phyloP scores from a whole-genome alignment of 192 early-diverging fungal genomes.

The Entrophospora sp. region DNA sequence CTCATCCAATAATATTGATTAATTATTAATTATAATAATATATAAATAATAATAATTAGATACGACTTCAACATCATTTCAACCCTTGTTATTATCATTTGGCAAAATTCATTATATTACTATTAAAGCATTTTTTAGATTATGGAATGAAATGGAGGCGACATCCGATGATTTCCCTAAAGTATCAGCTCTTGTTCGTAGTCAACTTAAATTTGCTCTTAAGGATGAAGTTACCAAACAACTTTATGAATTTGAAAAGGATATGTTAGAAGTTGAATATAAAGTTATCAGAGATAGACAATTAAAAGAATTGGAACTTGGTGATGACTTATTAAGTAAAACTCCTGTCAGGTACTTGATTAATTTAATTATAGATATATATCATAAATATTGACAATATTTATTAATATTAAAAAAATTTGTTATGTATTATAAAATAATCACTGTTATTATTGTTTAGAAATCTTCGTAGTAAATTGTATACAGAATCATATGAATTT shows the following conservation, averaged over 20 bases:
- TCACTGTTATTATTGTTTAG: slow-evolving; percentile 31
- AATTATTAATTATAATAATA: background rate
- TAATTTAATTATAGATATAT: background rate
- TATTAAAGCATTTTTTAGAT: slow-evolving; percentile 42
- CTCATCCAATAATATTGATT: background rate
- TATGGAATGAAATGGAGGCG: slow-evolving; percentile 61
- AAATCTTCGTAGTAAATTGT: slow-evolving; percentile 50
- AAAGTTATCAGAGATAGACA: slow-evolving; percentile 52
- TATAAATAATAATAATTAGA: slow-evolving; percentile 26
- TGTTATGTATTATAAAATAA: no score
- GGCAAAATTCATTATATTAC: slow-evolving; percentile 48
- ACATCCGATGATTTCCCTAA: slow-evolving; percentile 39
- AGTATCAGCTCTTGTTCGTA: slow-evolving; percentile 50
- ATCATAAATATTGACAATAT: background rate
- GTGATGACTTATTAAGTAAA: slow-evolving; percentile 51
- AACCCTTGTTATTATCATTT: slow-evolving; percentile 56
- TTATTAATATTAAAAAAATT: background rate
- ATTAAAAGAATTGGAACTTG: slow-evolving; percentile 59
- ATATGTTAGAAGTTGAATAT: slow-evolving; percentile 55
- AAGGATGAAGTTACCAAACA: slow-evolving; percentile 23
- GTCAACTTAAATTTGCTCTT: slow-evolving; percentile 47
- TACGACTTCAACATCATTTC: slow-evolving; percentile 44
- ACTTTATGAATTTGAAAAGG: slow-evolving; percentile 44
- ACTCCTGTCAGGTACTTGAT: slow-evolving; percentile 47
- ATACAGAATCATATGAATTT: slow-evolving; percentile 61